Conservation (phyloP, 2,329 filamentous ascomycete species). For the Ophiocordyceps unilateralis region DNA sequence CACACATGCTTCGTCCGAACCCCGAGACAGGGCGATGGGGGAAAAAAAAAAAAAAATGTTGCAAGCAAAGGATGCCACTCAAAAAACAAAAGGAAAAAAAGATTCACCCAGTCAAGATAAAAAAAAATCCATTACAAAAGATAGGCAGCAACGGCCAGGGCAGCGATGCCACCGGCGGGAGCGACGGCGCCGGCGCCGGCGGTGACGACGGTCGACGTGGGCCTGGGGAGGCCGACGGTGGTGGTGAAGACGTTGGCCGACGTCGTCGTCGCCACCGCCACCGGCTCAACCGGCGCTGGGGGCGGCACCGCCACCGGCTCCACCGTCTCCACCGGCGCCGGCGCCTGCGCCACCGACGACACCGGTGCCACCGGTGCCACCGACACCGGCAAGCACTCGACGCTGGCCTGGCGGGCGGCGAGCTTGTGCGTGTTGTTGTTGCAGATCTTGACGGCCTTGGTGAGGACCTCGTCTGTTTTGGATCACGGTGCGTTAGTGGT, state of each 20-base stretch:
- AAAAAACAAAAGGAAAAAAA: no score
- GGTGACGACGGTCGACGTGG: conserved; percentile 6
- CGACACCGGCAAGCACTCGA: background rate
- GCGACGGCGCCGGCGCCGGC: conserved; percentile 14
- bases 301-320: background rate
- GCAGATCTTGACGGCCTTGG: conserved; percentile 6
- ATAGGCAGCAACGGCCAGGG: conserved; percentile 15
- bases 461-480: conserved; percentile 14
- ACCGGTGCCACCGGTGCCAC: no score
- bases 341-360: background rate
- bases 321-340: no score
- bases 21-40: no score
- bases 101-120: no score
- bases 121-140: conserved; percentile 20
- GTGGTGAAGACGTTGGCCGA: conserved; percentile 3
- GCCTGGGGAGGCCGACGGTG: conserved; percentile 4
- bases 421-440: background rate
- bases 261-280: background rate
- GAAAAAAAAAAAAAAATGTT: background rate
- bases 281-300: background rate
- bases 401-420: background rate
- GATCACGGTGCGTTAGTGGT: no score
- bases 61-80: no score
- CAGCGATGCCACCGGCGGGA: conserved; percentile 15
- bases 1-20: no score